Conservation (phyloP, 148 eudicot species). For the Rhododendron ferrugineum region DNA sequence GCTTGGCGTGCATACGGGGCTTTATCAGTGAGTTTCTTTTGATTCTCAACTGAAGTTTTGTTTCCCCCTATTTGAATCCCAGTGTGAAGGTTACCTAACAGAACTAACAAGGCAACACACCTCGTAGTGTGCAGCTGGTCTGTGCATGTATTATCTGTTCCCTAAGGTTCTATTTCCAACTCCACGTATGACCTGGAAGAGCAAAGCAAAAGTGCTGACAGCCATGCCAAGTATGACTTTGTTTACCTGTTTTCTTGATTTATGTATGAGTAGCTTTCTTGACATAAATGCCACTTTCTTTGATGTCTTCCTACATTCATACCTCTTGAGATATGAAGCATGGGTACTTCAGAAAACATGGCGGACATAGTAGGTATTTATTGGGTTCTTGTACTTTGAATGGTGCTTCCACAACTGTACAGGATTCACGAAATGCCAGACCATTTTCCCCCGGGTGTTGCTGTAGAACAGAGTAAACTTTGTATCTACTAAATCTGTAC, state of each 20-base stretch:
- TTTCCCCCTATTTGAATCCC: background rate
- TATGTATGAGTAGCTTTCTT: background rate
- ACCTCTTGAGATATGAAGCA: background rate
- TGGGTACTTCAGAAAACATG: background rate
- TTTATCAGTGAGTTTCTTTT: constrained; percentile 44
- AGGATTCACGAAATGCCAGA: background rate
- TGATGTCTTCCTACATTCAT: background rate
- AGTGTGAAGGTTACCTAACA: background rate
- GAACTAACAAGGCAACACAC: background rate
- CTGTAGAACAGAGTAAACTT: background rate
- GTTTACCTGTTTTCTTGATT: background rate
- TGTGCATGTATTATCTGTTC: constrained; percentile 55
- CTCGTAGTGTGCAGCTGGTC: constrained; percentile 68
- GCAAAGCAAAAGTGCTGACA: constrained; percentile 34
- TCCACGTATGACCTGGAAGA: constrained; percentile 28
- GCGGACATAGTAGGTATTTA: background rate
- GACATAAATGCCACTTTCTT: background rate
- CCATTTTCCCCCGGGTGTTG: background rate
- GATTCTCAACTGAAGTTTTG: background rate
- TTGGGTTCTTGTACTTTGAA: background rate
- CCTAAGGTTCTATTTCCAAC: constrained; percentile 45
- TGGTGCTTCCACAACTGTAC: background rate
- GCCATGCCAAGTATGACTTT: constrained; percentile 29
- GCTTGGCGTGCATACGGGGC: constrained; percentile 83
- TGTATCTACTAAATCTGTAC: background rate